These are phyloP conservation scores for Erodium maritimum DNA, from an alignment of 345 rosid species.

Conservation along the genomic window DNA sequence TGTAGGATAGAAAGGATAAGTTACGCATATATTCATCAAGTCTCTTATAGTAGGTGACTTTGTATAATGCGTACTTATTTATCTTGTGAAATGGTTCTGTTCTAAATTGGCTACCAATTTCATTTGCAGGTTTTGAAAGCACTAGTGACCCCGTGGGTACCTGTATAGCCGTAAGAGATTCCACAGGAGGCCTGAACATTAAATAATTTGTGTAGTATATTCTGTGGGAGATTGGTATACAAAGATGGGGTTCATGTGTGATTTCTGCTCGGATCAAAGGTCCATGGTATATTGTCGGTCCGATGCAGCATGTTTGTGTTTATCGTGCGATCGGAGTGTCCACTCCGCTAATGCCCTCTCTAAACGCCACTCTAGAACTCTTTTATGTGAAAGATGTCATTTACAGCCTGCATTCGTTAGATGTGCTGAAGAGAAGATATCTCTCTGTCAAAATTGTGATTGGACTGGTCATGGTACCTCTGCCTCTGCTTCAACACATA, in stretches of 20 bases:
- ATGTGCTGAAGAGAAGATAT: conserved; percentile 63
- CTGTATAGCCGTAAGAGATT: too few relatives aligned
- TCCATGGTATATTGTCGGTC: conserved; percentile 90
- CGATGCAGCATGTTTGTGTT: conserved; percentile 87
- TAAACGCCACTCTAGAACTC: conserved; percentile 75
- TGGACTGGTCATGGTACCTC: conserved; percentile 63
- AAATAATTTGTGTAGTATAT: neutral
- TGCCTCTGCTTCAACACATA: conserved; percentile 42
- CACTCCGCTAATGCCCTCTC: conserved; percentile 95
- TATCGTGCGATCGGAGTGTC: conserved; percentile 86
- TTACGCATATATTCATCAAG: too few relatives aligned
- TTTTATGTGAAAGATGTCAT: conserved; percentile 79
- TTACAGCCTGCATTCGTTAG: conserved; percentile 77
- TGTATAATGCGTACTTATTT: too few relatives aligned
- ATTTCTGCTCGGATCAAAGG: conserved; percentile 86
- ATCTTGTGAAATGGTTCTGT: neutral
- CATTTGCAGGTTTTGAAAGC: neutral
- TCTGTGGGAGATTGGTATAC: neutral
- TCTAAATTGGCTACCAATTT: neutral
- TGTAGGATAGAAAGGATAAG: too few relatives aligned
- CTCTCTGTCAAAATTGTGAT: conserved; percentile 97
- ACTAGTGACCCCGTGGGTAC: neutral
- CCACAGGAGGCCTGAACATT: too few relatives aligned
- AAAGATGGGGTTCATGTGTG: conserved; percentile 83
- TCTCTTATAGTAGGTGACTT: too few relatives aligned